Conservation (phyloP, 441 rosid species). For the Breynia disticha region DNA sequence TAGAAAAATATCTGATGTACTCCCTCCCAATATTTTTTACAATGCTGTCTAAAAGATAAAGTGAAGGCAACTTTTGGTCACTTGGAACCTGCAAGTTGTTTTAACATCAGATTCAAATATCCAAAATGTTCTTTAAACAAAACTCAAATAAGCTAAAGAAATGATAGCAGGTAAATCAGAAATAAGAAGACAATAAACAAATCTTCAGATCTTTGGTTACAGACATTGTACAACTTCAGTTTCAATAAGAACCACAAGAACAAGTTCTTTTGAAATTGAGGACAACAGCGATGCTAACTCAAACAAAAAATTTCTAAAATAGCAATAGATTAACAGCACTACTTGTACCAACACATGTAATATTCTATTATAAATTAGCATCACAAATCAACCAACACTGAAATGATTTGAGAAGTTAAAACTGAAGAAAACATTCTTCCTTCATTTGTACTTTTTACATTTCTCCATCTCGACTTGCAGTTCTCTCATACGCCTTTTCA, state of each 20-base stretch:
- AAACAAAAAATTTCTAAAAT: too few relatives aligned
- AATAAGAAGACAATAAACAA: slow-evolving; percentile 1
- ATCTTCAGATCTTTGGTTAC: neutral
- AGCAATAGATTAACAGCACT: neutral
- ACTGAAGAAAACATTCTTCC: neutral
- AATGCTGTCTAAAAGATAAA: slow-evolving; percentile 97
- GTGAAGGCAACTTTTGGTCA: slow-evolving; percentile 96
- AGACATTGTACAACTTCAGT: neutral
- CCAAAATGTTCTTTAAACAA: slow-evolving; percentile 9
- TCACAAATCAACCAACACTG: slow-evolving; percentile 1
- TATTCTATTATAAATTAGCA: neutral
- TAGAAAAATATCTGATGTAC: slow-evolving; percentile 78
- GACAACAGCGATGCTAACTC: neutral
- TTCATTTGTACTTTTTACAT: neutral
- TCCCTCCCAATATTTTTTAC: slow-evolving; percentile 94
- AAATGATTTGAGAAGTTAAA: slow-evolving; percentile 3
- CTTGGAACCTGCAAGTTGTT: slow-evolving; percentile 85
- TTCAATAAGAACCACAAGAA: neutral
- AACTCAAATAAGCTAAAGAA: neutral
- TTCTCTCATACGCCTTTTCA: neutral
- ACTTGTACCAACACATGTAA: neutral
- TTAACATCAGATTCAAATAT: slow-evolving; percentile 30
- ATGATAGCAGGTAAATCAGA: slow-evolving; percentile 1
- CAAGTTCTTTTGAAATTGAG: neutral
- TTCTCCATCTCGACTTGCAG: slow-evolving; percentile 2